phyloP scores from a whole-genome alignment of 805 yeast species.

The Wickerhamomyces mucosus region DNA sequence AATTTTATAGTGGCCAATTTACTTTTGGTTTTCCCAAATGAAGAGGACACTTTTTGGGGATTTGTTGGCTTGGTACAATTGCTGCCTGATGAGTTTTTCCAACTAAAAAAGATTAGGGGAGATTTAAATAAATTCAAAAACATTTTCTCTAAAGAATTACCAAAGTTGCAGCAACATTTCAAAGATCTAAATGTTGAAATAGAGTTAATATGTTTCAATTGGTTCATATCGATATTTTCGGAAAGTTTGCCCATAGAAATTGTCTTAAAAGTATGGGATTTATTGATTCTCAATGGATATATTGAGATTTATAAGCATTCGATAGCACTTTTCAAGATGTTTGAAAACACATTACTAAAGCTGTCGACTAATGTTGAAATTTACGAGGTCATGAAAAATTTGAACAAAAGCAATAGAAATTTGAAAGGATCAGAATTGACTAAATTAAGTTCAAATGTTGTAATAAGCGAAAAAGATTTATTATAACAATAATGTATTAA shows the following conservation, averaged over 20 bases:
- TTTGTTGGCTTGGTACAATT: conserved; percentile 38
- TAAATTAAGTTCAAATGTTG: conserved; percentile 7
- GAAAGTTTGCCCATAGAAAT: conserved; percentile 41
- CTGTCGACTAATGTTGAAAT: conserved; percentile 22
- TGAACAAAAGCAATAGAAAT: conserved; percentile 18
- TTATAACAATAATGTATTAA: too few relatives aligned
- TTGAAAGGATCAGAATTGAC: conserved; percentile 18
- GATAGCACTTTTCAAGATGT: conserved; percentile 28
- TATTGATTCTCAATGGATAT: conserved; percentile 31
- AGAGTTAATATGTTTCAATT: conserved; percentile 41
- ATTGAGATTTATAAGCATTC: conserved; percentile 26
- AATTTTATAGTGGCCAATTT: conserved; percentile 47
- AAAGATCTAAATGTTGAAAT: conserved; percentile 28
- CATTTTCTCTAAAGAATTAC: conserved; percentile 28
- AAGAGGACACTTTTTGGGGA: conserved; percentile 47
- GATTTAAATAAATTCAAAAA: conserved; percentile 31
- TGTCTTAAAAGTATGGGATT: conserved; percentile 44
- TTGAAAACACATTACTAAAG: conserved; percentile 23
- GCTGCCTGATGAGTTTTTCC: conserved; percentile 34
- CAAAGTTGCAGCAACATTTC: conserved; percentile 31
- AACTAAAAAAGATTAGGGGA: conserved; percentile 25
- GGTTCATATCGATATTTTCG: conserved; percentile 49
- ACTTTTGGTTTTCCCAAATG: conserved; percentile 31
- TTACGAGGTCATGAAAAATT: conserved; percentile 26
- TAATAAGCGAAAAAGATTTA: neutral